These are phyloP conservation scores for Venturia pyrina DNA, from an alignment of 2,329 filamentous ascomycete genomes.

Conservation along the genomic window DNA sequence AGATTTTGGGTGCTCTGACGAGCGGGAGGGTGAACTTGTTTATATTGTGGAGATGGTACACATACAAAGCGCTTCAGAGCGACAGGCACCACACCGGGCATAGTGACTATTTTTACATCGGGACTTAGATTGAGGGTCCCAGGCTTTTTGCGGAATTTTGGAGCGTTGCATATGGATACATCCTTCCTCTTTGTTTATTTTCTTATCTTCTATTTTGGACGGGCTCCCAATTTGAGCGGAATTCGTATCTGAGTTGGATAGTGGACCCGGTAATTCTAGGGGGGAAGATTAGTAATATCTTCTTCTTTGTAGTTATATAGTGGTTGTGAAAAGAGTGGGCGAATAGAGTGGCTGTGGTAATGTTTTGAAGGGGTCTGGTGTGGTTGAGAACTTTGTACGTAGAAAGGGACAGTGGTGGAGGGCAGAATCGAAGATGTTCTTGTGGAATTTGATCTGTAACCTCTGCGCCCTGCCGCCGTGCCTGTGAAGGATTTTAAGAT, in stretches of 20 bases:
- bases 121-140: background rate
- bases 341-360: background rate
- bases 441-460: too few relatives aligned
- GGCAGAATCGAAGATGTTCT: background rate
- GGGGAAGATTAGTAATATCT: background rate
- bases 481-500: too few relatives aligned
- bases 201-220: background rate
- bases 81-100: background rate
- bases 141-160: background rate
- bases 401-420: background rate
- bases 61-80: background rate
- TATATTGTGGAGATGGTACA: conserved; percentile 1
- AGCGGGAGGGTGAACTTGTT: background rate
- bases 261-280: background rate
- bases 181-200: background rate
- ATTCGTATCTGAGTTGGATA: background rate
- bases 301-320: background rate
- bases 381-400: background rate
- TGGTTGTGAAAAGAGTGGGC: background rate
- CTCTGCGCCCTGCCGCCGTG: too few relatives aligned
- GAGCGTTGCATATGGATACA: background rate
- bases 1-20: background rate
- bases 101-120: background rate
- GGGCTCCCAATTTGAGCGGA: background rate
- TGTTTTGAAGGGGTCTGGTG: background rate